Conservation (phyloP, 768 basidiomycete species). For the Termitomyces sp. region DNA sequence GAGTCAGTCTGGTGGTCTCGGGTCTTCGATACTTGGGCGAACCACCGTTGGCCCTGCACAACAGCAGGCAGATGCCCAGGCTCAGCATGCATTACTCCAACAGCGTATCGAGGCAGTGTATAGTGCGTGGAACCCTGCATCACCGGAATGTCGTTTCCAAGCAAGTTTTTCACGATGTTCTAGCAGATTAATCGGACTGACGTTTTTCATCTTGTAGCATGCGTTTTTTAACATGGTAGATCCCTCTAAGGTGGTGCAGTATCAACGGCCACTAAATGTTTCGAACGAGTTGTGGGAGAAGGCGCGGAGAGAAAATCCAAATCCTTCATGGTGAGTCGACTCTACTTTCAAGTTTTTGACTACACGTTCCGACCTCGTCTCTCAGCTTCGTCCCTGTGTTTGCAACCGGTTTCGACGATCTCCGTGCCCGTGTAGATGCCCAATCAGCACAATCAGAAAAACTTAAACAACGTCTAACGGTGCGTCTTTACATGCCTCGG, state of each 20-base stretch:
- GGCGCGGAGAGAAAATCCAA: slow-evolving; percentile 76
- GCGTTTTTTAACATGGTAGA: slow-evolving; percentile 84
- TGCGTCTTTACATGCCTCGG: slow-evolving; percentile 14
- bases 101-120: slow-evolving; percentile 61
- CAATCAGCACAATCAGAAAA: slow-evolving; percentile 60
- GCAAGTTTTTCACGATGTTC: slow-evolving; percentile 29
- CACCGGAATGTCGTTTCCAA: slow-evolving; percentile 74
- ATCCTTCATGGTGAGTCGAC: slow-evolving; percentile 59
- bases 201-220: slow-evolving; percentile 36
- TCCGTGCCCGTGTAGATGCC: slow-evolving; percentile 72
- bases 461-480: slow-evolving; percentile 65
- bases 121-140: slow-evolving; percentile 65
- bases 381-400: slow-evolving; percentile 72
- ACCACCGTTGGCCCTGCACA: slow-evolving; percentile 28
- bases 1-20: slow-evolving; percentile 17
- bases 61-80: slow-evolving; percentile 54
- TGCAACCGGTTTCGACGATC: slow-evolving; percentile 76
- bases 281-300: slow-evolving; percentile 77
- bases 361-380: background rate
- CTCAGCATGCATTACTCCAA: slow-evolving; percentile 46
- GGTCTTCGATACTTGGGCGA: slow-evolving; percentile 31
- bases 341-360: background rate
- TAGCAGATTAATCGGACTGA: background rate
- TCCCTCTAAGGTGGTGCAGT: slow-evolving; percentile 56
- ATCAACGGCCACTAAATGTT: slow-evolving; percentile 67